Conservation (phyloP, 169 alveolate genomes). For the Hepatocystis sp. region DNA sequence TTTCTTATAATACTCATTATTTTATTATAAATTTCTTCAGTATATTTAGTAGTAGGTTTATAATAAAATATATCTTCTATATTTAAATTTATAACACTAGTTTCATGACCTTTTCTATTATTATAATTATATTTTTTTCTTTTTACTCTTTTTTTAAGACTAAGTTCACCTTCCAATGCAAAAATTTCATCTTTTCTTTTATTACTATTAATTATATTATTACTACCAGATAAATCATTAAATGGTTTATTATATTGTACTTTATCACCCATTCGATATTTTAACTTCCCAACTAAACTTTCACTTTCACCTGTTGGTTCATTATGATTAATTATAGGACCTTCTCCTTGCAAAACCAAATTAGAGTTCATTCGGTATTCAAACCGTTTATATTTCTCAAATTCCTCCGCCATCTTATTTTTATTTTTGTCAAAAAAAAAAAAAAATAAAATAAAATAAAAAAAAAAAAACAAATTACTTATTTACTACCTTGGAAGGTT, state of each 20-base stretch:
- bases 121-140: constrained; percentile 15
- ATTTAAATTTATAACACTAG: constrained; percentile 89
- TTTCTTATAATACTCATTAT: constrained; percentile 89
- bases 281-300: constrained; percentile 92
- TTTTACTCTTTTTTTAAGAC: constrained; percentile 23
- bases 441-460: no score
- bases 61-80: constrained; percentile 89
- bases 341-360: constrained; percentile 90
- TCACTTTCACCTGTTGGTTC: constrained; percentile 98
- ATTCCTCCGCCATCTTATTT: constrained; percentile 93
- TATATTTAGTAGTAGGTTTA: constrained; percentile 93
- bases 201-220: constrained; percentile 12
- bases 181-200: constrained; percentile 60
- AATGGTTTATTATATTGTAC: constrained; percentile 84
- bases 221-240: constrained; percentile 36
- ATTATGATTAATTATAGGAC: constrained; percentile 86
- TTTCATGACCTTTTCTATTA: constrained; percentile 86
- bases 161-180: constrained; percentile 72
- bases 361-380: constrained; percentile 93
- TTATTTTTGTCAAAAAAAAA: no score
- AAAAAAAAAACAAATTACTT: no score
- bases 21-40: constrained; percentile 92
- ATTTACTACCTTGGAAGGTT: no score
- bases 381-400: constrained; percentile 93
- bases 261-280: constrained; percentile 95